Evolutionary conservation across 139 green algal genomes (phyloP), one percentile per base, ranked within the genome.

Genomic region (Chlorokybus atmophyticus): DNA sequence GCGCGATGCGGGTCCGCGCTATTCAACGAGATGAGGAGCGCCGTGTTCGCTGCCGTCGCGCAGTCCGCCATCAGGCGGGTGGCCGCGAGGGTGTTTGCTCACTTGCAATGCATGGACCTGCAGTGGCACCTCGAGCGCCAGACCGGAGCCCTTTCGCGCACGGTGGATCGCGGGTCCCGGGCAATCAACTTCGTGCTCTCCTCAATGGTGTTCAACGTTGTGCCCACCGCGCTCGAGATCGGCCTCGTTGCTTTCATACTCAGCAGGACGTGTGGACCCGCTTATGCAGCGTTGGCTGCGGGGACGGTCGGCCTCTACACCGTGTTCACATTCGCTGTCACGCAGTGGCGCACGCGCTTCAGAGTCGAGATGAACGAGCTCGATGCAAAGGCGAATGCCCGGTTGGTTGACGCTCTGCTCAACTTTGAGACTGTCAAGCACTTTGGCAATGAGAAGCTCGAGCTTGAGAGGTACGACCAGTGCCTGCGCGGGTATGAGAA

Each of bases 151-250:
- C 54, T 98, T 29, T 80, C 68, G 17, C 75, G 88, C 6, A 73
- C 86, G 1, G 87, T 95, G 30, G 90, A 98, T 70, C 59, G 90
- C 0, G 90, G 90, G 44, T 87, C 82, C 0, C 77, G 90, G 2
- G 90, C 87, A 57, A 95, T 97, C 73, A 92, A 87, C 67, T 97
- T 94, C 74, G 85, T 94, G 30, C 67, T 83, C n/a, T 75, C 64
- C 40, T 75, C 73, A 59, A 83, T 93, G 80, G 72, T 96, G 2
- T 95, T 97, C 82, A 97, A 96, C 57, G 87, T 97, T 25, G 78
- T 87, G 17, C 89, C 89, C 25, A 97, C 89, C 3, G 51, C 83
- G 17, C 75, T 97, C 19, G 89, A 97, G 63, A 73, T 77, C 30
- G 29, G 30, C 3, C 48, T 95, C 28, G 88, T 96, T 25, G 64